These are phyloP conservation scores for Euptelea pleiosperma DNA, from an alignment of 164 flowering plant species.

Conservation along the genomic window DNA sequence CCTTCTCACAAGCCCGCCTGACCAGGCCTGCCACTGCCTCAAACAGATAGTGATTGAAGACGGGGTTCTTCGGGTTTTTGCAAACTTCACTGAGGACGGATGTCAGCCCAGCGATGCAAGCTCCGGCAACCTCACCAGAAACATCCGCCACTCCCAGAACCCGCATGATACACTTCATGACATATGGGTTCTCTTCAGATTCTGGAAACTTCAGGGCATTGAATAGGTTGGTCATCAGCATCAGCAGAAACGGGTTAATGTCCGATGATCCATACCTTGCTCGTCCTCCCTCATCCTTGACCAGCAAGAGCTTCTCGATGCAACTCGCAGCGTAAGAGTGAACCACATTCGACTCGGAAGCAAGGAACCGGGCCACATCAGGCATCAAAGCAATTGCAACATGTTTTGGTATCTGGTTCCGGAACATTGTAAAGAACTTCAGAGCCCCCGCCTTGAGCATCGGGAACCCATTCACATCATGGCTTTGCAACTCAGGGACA, in stretches of 20 bases:
- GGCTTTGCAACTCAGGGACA: constrained; percentile 75
- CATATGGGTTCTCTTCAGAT: constrained; percentile 83
- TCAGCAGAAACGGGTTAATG: constrained; percentile 48
- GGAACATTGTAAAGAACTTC: constrained; percentile 80
- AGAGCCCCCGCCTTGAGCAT: constrained; percentile 92
- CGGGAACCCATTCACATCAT: constrained; percentile 66
- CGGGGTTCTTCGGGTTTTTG: constrained; percentile 81
- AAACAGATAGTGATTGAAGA: constrained; percentile 84
- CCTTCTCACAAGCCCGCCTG: constrained; percentile 70
- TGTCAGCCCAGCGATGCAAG: constrained; percentile 65
- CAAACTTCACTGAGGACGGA: constrained; percentile 65
- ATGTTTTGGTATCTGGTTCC: constrained; percentile 61
- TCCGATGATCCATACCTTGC: constrained; percentile 60
- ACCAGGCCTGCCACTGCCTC: constrained; percentile 84
- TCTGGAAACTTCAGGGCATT: constrained; percentile 69
- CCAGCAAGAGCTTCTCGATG: constrained; percentile 84
- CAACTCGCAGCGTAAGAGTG: constrained; percentile 97
- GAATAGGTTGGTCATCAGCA: constrained; percentile 73
- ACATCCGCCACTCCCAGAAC: constrained; percentile 81
- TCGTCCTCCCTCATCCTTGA: constrained; percentile 71
- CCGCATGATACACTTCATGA: constrained; percentile 95
- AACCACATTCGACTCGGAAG: constrained; percentile 84
- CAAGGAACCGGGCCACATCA: constrained; percentile 62
- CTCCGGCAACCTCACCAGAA: constrained; percentile 58
- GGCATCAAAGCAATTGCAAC: constrained; percentile 55